Percentiles rank a stretch among this genome's conserved stretches.
These are phyloP conservation scores for Pythium oligandrum DNA, from an alignment of 352 stramenopile species.

Conservation along the genomic window DNA sequence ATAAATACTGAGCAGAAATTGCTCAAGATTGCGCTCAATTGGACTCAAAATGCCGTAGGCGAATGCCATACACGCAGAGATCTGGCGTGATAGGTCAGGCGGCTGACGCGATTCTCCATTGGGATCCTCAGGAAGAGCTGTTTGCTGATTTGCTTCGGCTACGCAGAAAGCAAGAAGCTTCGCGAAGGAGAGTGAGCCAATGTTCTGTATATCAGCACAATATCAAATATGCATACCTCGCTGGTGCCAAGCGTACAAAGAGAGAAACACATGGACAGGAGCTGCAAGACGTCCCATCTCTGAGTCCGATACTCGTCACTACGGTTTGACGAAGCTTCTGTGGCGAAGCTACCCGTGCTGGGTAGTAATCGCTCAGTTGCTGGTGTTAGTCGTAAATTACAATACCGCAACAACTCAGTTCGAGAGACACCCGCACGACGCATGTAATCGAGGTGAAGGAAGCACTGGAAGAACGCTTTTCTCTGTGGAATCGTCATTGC, in stretches of 20 bases:
- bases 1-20: constrained; percentile 11
- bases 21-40: constrained; percentile 6
- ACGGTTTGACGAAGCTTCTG: constrained; percentile 28
- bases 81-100: constrained; percentile 31
- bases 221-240: constrained; percentile 14
- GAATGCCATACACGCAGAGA: constrained; percentile 38
- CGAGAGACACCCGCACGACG: constrained; percentile 44
- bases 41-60: constrained; percentile 30
- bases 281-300: constrained; percentile 59
- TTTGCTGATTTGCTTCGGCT: not conserved
- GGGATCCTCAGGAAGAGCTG: not conserved
- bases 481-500: constrained; percentile 42
- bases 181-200: not conserved
- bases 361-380: constrained; percentile 34
- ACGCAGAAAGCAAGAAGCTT: not conserved
- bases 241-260: constrained; percentile 41
- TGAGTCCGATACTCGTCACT: constrained; percentile 17
- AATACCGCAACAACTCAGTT: constrained; percentile 53
- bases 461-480: constrained; percentile 60
- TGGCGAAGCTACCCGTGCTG: constrained; percentile 11
- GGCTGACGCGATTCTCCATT: not conserved
- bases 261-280: constrained; percentile 48
- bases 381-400: constrained; percentile 30
- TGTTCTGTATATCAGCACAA: not conserved
- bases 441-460: constrained; percentile 56